Evolutionary conservation across 495 filamentous ascomycete species (phyloP).

Genomic region (Chlorociboria aeruginascens): DNA sequence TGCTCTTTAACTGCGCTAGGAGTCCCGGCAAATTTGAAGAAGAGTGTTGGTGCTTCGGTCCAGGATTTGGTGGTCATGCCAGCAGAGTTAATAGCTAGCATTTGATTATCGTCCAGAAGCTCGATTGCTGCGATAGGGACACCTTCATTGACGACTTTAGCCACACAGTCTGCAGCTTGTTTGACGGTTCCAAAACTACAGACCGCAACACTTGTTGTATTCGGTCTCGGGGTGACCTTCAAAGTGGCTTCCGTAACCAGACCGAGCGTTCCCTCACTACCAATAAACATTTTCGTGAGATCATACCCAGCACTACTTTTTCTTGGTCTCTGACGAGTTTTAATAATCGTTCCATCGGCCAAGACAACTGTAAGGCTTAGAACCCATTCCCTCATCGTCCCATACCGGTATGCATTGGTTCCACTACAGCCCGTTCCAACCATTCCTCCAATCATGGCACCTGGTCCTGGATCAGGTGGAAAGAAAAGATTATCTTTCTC

Average conservation of each 20-base stretch:
- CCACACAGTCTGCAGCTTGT: constrained; percentile 70
- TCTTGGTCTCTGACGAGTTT: constrained; percentile 63
- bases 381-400: constrained; percentile 96
- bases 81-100: constrained; percentile 78
- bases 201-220: constrained; percentile 71
- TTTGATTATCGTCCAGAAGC: constrained; percentile 87
- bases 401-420: constrained; percentile 88
- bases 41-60: constrained; percentile 74
- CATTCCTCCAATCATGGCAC: constrained; percentile 91
- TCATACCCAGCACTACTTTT: constrained; percentile 87
- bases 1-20: constrained; percentile 69
- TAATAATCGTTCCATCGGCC: constrained; percentile 84
- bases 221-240: constrained; percentile 70
- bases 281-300: constrained; percentile 73
- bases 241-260: constrained; percentile 79
- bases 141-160: constrained; percentile 65
- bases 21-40: constrained; percentile 90
- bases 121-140: constrained; percentile 83
- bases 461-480: constrained; percentile 71
- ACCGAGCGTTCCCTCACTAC: constrained; percentile 86
- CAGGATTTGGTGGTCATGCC: constrained; percentile 61
- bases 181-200: constrained; percentile 67
- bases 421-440: constrained; percentile 88
- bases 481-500: constrained; percentile 62
- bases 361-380: constrained; percentile 82